phyloP scores from a whole-genome alignment of 2,329 filamentous ascomycete genomes.

The Aspergillus latus region DNA sequence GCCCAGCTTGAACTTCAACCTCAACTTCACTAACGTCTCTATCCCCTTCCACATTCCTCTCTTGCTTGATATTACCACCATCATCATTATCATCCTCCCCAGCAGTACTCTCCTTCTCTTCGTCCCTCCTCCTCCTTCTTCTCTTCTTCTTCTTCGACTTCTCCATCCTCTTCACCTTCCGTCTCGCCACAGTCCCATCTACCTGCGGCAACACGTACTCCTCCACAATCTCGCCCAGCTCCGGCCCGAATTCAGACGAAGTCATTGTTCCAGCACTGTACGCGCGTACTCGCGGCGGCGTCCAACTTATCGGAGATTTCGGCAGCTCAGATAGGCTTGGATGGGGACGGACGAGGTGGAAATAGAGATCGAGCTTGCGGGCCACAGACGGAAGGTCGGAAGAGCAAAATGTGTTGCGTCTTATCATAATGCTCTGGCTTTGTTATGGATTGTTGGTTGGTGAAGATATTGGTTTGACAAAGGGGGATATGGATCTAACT shows the following conservation, averaged over 20 bases:
- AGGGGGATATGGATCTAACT: too few species aligned
- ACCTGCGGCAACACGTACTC: slow-evolving; percentile 8
- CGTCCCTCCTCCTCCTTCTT: slow-evolving; percentile 14
- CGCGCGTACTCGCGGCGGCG: neutral
- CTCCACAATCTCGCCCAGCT: neutral
- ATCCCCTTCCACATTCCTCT: neutral
- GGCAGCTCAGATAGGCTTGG: neutral
- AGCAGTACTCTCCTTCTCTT: neutral
- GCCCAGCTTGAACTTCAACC: neutral
- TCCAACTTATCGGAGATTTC: neutral
- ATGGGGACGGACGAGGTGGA: slow-evolving; percentile 11
- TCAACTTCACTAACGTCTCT: neutral
- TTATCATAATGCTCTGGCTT: slow-evolving; percentile 5
- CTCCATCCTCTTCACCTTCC: slow-evolving; percentile 13
- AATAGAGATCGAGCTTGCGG: slow-evolving; percentile 14
- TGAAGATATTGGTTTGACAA: too few species aligned
- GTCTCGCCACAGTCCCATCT: slow-evolving; percentile 9
- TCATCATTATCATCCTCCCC: neutral
- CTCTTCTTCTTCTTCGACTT: neutral
- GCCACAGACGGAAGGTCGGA: slow-evolving; percentile 16
- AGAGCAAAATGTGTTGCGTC: slow-evolving; percentile 21
- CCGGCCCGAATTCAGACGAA: neutral
- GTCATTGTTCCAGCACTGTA: neutral
- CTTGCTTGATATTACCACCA: neutral
- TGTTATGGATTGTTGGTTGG: too few species aligned